A percentile compares a stretch with the other conserved stretches of the same genome.
These are phyloP conservation scores for Omphalea diandra DNA, from an alignment of 441 rosid genomes.

Conservation along the genomic window DNA sequence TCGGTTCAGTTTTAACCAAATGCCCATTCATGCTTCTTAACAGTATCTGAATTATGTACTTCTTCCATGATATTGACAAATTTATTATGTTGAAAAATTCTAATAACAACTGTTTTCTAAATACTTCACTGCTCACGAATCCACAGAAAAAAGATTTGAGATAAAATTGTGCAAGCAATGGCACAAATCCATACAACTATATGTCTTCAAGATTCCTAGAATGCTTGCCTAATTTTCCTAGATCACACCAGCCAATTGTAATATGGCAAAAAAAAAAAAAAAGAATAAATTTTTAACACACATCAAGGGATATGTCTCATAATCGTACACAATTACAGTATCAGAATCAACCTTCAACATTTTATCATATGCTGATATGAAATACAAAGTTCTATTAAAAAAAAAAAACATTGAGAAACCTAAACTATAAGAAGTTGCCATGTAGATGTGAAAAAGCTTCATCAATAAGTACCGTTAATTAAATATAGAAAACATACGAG, in stretches of 20 bases:
- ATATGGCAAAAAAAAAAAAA: no score
- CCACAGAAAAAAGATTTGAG: no score
- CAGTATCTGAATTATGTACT: background rate
- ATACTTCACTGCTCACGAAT: no score
- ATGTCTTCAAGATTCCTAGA: background rate
- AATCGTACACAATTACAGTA: background rate
- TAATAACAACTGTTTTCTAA: no score
- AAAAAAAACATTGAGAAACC: background rate
- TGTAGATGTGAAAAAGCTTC: no score
- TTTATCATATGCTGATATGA: no score
- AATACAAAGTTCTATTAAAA: no score
- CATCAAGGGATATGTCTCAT: background rate
- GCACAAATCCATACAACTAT: background rate
- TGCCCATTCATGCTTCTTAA: no score
- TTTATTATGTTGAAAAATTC: background rate
- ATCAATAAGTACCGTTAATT: no score
- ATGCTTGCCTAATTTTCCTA: background rate
- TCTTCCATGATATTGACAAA: no score
- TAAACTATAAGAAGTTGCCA: background rate
- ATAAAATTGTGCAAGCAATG: background rate
- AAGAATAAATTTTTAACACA: background rate
- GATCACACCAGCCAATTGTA: background rate
- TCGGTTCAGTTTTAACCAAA: no score
- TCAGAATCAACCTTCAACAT: background rate
- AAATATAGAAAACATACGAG: no score